phyloP scores from a whole-genome alignment of 805 yeast species.

The Phaffomyces thermotolerans region DNA sequence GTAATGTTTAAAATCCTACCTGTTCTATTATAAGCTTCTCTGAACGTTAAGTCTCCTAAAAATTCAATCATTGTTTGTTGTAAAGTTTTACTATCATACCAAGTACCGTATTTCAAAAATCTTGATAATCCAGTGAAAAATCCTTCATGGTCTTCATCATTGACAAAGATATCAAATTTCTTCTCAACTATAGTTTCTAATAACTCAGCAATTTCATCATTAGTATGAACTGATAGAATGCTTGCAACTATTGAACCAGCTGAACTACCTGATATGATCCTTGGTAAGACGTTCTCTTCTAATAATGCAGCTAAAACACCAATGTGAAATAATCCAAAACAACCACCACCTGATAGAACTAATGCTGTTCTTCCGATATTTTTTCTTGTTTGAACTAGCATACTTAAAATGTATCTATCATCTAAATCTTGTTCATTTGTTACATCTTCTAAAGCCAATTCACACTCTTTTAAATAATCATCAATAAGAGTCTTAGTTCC shows the following conservation, averaged over 20 bases:
- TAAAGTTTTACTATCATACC: conserved; percentile 73
- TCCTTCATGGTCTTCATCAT: conserved; percentile 30
- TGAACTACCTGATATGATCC: conserved; percentile 87
- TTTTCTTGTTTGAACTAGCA: conserved; percentile 79
- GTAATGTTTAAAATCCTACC: conserved; percentile 91
- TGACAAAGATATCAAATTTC: conserved; percentile 46
- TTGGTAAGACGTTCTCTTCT: conserved; percentile 71
- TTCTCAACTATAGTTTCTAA: conserved; percentile 39
- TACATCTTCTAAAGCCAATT: conserved; percentile 31
- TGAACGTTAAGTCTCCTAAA: conserved; percentile 84
- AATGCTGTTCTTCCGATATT: conserved; percentile 92
- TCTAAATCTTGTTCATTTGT: conserved; percentile 36
- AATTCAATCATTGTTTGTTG: conserved; percentile 67
- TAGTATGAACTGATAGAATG: conserved; percentile 72
- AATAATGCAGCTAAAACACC: conserved; percentile 81
- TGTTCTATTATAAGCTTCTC: conserved; percentile 91
- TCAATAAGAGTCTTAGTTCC: conserved; percentile 85
- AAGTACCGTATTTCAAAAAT: conserved; percentile 77
- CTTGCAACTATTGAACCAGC: conserved; percentile 96
- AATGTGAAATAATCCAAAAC: conserved; percentile 86
- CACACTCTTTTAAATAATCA: conserved; percentile 76
- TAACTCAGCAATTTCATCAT: conserved; percentile 56
- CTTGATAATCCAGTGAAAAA: conserved; percentile 44
- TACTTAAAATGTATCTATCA: conserved; percentile 63
- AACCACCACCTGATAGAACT: conserved; percentile 93